Evolutionary conservation across 768 basidiomycete species (phyloP), one percentile per base, ranked within the genome.

Genomic region (Psilocybe azurescens): DNA sequence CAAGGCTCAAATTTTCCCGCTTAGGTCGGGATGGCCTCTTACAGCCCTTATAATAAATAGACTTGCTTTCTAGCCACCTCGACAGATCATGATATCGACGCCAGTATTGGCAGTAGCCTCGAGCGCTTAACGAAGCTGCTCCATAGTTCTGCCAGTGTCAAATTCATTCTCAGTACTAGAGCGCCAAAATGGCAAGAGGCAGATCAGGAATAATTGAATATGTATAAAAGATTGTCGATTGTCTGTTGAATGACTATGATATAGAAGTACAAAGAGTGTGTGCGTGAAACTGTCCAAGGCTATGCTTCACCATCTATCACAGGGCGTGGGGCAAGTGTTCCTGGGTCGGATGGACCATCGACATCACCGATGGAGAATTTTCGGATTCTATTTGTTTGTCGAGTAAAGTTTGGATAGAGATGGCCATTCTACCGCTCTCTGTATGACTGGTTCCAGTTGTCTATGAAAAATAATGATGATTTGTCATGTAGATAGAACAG

Each of bases 271-370:
- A 44, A 44, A 13, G 41, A 44, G 41, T 44, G n/a, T 14, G 41
- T 11, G 41, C 5, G 41, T n/a, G 33, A 11, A 11, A 44, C 9
- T 44, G 10, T 44, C 5, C 14, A 13, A 14, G 41, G 11, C 41
- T 16, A 5, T 44, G 41, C 6, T 24, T 14, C n/a, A 13, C 41
- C 14, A 14, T 14, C 14, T 50, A 50, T 50, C 41, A 44, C 14
- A 44, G n/a, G 8, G 41, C 41, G 41, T n/a, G 41, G 8, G 41
- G 14, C 69, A 20, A 68, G 70, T 56, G 66, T 72, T 36, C 60
- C 53, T 29, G 73, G 74, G 38, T 72, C 73, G 18, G 41, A 44
- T 69, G 66, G 14, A 74, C 74, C n/a, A 66, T 69, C 3, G 44
- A 56, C 9, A 24, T 54, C 29, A 39, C 51, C 16, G 63, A 28